Percentiles rank a stretch among this genome's conserved stretches.
These are phyloP conservation scores for Mimosa pudica DNA, from an alignment of 306 rosid genomes.

Conservation along the genomic window DNA sequence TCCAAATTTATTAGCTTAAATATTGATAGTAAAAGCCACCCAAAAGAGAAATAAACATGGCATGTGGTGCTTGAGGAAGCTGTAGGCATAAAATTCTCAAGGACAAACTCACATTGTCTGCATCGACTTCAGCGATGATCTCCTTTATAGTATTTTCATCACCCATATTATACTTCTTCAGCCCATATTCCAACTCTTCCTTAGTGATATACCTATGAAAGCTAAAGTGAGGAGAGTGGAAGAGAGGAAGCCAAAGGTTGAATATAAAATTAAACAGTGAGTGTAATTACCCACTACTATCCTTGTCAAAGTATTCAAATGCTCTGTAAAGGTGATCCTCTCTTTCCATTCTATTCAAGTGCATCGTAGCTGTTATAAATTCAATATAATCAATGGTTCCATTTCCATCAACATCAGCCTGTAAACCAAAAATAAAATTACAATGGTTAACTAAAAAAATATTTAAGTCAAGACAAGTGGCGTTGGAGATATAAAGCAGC, in stretches of 20 bases:
- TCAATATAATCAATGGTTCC: slow-evolving; percentile 93
- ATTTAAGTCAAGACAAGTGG: slow-evolving; percentile 32
- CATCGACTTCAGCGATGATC: slow-evolving; percentile 94
- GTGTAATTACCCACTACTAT: slow-evolving; percentile 78
- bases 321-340: slow-evolving; percentile 97
- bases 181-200: slow-evolving; percentile 90
- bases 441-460: neutral
- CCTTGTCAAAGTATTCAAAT: slow-evolving; percentile 91
- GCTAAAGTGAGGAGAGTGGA: neutral
- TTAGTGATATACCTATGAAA: slow-evolving; percentile 70
- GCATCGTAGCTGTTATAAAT: slow-evolving; percentile 98
- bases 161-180: slow-evolving; percentile 89
- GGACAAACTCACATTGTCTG: slow-evolving; percentile 62
- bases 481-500: slow-evolving; percentile 26
- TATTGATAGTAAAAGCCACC: neutral
- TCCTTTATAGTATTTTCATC: slow-evolving; percentile 93
- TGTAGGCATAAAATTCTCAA: neutral
- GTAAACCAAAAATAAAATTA: slow-evolving; percentile 34
- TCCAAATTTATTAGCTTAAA: neutral
- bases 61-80: neutral
- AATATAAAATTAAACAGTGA: neutral
- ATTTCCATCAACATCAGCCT: slow-evolving; percentile 98
- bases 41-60: neutral
- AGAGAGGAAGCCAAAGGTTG: neutral
- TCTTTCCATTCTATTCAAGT: slow-evolving; percentile 87